Conservation (phyloP, 768 basidiomycete genomes). For the Tulasnella sp. region DNA sequence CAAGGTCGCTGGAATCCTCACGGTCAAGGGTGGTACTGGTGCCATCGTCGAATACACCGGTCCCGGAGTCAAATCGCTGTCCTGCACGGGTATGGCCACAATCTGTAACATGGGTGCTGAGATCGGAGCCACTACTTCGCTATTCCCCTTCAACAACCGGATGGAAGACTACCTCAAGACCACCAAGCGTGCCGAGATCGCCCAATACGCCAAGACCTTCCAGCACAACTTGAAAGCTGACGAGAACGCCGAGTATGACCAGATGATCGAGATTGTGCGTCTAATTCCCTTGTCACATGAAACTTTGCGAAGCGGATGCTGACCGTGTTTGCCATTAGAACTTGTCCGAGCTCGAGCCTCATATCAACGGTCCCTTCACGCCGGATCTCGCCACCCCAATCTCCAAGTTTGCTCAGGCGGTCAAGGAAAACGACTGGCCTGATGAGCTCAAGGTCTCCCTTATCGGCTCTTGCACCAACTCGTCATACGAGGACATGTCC, state of each 20-base stretch:
- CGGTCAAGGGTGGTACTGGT: constrained; percentile 98
- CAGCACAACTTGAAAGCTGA: constrained; percentile 85
- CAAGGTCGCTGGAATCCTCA: constrained; percentile 97
- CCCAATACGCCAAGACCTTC: constrained; percentile 80
- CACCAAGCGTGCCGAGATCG: constrained; percentile 85
- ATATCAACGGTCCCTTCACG: constrained; percentile 99
- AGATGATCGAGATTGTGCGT: constrained; percentile 79
- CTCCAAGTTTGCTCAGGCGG: constrained; percentile 85
- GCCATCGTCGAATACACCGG: constrained; percentile 98
- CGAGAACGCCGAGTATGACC: constrained; percentile 83
- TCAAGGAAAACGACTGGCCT: constrained; percentile 95
- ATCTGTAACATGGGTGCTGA: constrained; percentile 99
- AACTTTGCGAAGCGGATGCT: background rate
- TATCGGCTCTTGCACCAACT: constrained; percentile 99
- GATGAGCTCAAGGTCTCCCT: constrained; percentile 93
- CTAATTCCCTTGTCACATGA: background rate
- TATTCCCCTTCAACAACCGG: constrained; percentile 97
- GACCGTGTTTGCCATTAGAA: constrained; percentile 40
- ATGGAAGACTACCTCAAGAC: constrained; percentile 91
- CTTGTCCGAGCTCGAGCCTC: constrained; percentile 93
- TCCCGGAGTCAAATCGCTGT: constrained; percentile 88
- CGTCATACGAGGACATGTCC: constrained; percentile 99
- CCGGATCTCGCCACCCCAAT: constrained; percentile 98
- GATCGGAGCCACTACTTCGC: constrained; percentile 95
- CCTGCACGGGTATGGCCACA: constrained; percentile 98